Evolutionary conservation across 164 flowering plant species (phyloP).

Genomic region (Umbellularia californica): DNA sequence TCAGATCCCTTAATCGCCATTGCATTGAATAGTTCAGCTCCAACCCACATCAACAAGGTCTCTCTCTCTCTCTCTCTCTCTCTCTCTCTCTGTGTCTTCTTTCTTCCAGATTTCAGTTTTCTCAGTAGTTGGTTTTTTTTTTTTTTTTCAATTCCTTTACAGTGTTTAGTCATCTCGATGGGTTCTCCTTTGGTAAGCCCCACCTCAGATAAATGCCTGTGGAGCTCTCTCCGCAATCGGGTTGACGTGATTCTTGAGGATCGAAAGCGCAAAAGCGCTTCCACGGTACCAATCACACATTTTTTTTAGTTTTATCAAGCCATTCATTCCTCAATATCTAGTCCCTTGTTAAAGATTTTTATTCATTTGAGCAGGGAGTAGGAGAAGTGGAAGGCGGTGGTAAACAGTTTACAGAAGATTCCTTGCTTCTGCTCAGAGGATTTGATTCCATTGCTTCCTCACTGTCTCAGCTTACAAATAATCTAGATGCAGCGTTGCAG

Average conservation of each 20-base stretch:
- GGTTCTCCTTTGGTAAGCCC: slow-evolving; percentile 41
- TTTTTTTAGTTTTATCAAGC: not conserved
- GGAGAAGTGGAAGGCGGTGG: slow-evolving; percentile 28
- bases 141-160: slow-evolving; percentile 8
- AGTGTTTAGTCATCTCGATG: slow-evolving; percentile 32
- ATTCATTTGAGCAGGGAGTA: slow-evolving; percentile 18
- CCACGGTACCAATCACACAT: slow-evolving; percentile 14
- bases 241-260: slow-evolving; percentile 58
- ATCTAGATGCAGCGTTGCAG: slow-evolving; percentile 70
- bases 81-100: not conserved
- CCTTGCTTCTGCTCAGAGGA: slow-evolving; percentile 77
- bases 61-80: slow-evolving; percentile 9
- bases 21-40: slow-evolving; percentile 44
- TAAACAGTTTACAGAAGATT: slow-evolving; percentile 57
- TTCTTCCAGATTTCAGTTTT: not conserved
- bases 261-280: slow-evolving; percentile 19
- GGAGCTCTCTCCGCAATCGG: slow-evolving; percentile 64
- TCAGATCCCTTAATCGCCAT: slow-evolving; percentile 44
- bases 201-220: slow-evolving; percentile 59
- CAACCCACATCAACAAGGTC: slow-evolving; percentile 40
- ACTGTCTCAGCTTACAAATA: slow-evolving; percentile 61
- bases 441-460: slow-evolving; percentile 74
- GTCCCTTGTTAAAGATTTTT: not conserved
- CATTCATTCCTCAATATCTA: not conserved
- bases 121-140: not conserved